A percentile compares a stretch with the other conserved stretches of the same genome.
Evolutionary conservation across 2,329 filamentous ascomycete species (phyloP).

Genomic region (Penicillium hordei): DNA sequence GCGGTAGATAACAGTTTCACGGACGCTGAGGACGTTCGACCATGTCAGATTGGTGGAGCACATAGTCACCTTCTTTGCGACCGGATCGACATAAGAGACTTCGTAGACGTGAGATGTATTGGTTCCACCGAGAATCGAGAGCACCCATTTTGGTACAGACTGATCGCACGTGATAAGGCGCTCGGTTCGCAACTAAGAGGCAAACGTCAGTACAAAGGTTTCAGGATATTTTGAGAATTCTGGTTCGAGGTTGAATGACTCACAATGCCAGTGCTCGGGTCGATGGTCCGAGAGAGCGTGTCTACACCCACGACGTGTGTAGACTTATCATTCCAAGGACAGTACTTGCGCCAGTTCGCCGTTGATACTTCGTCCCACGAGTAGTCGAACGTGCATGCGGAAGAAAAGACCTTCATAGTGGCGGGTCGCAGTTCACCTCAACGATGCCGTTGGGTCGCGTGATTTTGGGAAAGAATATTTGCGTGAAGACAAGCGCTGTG

Average conservation of each 20-base stretch:
- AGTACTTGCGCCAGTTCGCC: conserved; percentile 98
- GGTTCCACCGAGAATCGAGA: conserved; percentile 72
- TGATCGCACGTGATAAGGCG: conserved; percentile 58
- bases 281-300: conserved; percentile 73
- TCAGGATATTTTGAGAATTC: neutral
- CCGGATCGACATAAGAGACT: conserved; percentile 88
- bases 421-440: conserved; percentile 7
- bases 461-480: neutral
- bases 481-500: neutral
- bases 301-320: conserved; percentile 95
- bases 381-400: conserved; percentile 87
- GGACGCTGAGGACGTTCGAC: conserved; percentile 84
- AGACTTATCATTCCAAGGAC: conserved; percentile 98
- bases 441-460: neutral
- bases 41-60: conserved; percentile 93
- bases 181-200: conserved; percentile 64
- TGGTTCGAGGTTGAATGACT: conserved; percentile 33
- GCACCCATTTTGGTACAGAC: conserved; percentile 57
- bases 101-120: conserved; percentile 91
- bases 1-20: conserved; percentile 87
- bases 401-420: conserved; percentile 93
- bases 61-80: conserved; percentile 86
- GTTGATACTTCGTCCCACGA: conserved; percentile 98
- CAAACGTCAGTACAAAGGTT: conserved; percentile 12
- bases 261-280: conserved; percentile 65